Percentiles rank a stretch among this genome's conserved stretches.
phyloP scores from a whole-genome alignment of 345 rosid genomes.

The Acer yangbiense region DNA sequence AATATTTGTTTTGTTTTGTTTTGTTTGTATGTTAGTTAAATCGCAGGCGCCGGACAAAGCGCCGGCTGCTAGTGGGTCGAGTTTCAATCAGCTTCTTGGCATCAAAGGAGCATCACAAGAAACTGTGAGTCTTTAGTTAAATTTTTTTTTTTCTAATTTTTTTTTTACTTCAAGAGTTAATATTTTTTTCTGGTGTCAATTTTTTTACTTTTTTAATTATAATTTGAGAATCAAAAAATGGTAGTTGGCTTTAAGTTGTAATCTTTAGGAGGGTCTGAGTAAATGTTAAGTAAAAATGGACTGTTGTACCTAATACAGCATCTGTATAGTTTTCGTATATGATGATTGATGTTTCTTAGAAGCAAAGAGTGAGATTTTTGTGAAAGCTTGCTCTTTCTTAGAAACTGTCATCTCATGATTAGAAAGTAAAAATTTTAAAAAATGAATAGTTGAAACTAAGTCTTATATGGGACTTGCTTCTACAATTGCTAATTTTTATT shows the following conservation, averaged over 20 bases:
- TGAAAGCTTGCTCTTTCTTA: not conserved
- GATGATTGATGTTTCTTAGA: not conserved
- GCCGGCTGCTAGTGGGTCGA: slow-evolving; percentile 69
- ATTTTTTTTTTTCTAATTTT: no score
- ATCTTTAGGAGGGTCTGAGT: not conserved
- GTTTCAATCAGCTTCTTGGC: slow-evolving; percentile 93
- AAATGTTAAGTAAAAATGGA: not conserved
- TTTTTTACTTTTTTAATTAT: no score
- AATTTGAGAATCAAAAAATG: not conserved
- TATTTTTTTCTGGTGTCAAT: no score
- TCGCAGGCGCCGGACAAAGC: slow-evolving; percentile 74
- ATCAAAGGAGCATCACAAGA: slow-evolving; percentile 96
- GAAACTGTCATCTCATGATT: not conserved
- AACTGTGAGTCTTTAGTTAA: slow-evolving; percentile 47
- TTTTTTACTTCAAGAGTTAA: not conserved
- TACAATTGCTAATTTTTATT: not conserved
- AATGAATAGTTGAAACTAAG: not conserved
- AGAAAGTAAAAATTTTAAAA: no score
- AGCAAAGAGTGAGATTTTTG: not conserved
- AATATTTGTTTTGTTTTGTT: not conserved
- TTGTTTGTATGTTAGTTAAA: slow-evolving; percentile 43
- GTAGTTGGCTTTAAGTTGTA: not conserved
- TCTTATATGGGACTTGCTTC: not conserved
- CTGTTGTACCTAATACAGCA: not conserved
- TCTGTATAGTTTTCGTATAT: not conserved